phyloP scores from a whole-genome alignment of 2,329 filamentous ascomycete species.

The Aspergillus melleus region DNA sequence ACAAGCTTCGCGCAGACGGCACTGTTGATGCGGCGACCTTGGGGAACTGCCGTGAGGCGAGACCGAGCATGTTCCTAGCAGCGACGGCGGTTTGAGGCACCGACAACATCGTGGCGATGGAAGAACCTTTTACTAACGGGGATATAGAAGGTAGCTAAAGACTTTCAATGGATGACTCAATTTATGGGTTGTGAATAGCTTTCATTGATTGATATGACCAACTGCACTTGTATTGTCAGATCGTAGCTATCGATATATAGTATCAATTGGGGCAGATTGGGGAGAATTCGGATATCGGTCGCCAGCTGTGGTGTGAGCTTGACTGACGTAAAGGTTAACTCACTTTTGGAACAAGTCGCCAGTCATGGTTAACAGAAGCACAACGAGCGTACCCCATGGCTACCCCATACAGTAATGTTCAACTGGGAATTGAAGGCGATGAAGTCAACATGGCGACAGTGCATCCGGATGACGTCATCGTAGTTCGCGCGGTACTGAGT shows the following conservation, averaged over 20 bases:
- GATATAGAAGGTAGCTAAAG: too few relatives aligned
- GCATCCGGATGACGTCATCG: not conserved
- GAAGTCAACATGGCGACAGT: not conserved
- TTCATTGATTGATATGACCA: not conserved
- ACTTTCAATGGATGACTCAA: not conserved
- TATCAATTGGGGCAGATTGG: not conserved
- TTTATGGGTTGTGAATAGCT: not conserved
- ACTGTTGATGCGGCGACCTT: constrained; percentile 8
- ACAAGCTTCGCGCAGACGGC: constrained; percentile 16
- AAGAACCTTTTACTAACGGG: too few relatives aligned
- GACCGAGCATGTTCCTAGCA: not conserved
- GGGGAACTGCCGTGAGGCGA: constrained; percentile 8
- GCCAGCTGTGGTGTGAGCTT: not conserved
- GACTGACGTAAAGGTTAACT: not conserved
- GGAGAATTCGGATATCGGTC: not conserved
- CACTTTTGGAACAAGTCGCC: not conserved
- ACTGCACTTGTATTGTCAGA: not conserved
- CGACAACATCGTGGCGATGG: not conserved
- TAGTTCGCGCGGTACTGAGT: too few relatives aligned
- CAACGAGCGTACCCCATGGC: not conserved
- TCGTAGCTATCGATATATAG: not conserved
- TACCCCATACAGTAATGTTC: not conserved
- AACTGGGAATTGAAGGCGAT: not conserved
- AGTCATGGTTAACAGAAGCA: not conserved
- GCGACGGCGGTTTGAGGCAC: not conserved